phyloP scores from a whole-genome alignment of 202 grass and related monocot species.

The Sporobolus alterniflorus region DNA sequence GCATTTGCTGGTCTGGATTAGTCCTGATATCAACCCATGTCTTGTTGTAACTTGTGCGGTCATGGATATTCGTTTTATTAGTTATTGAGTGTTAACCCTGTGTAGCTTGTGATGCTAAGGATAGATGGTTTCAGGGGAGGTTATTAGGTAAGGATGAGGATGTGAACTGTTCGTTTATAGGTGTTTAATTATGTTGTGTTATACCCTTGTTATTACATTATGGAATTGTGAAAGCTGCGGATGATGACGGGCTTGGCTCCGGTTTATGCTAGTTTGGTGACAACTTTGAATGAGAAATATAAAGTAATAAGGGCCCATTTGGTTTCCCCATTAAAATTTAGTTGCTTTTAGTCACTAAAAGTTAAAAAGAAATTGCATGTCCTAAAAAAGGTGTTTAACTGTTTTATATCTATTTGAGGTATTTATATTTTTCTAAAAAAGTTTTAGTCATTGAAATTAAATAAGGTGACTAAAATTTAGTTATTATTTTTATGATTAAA shows the following conservation, averaged over 20 bases:
- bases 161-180: conserved; percentile 35
- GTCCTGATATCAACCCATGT: background rate
- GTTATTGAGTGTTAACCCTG: conserved; percentile 52
- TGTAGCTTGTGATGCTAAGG: conserved; percentile 45
- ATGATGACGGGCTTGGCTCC: background rate
- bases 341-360: no score
- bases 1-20: conserved; percentile 32
- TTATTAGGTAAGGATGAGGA: conserved; percentile 30
- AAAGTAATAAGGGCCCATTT: background rate
- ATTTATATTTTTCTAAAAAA: no score
- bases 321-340: no score
- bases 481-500: no score
- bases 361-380: no score
- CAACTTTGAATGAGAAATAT: background rate
- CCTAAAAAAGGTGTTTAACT: no score
- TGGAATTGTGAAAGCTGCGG: conserved; percentile 16
- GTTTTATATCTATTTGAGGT: no score
- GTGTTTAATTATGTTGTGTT: conserved; percentile 50
- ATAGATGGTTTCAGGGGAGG: conserved; percentile 34
- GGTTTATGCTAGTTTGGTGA: conserved; percentile 24
- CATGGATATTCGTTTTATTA: conserved; percentile 78
- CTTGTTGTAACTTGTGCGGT: conserved; percentile 49
- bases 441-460: no score
- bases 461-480: no score
- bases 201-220: conserved; percentile 12